Evolutionary conservation across 2,329 filamentous ascomycete species (phyloP).

Genomic region (Ophiognomonia clavigignenti-juglandacearum): DNA sequence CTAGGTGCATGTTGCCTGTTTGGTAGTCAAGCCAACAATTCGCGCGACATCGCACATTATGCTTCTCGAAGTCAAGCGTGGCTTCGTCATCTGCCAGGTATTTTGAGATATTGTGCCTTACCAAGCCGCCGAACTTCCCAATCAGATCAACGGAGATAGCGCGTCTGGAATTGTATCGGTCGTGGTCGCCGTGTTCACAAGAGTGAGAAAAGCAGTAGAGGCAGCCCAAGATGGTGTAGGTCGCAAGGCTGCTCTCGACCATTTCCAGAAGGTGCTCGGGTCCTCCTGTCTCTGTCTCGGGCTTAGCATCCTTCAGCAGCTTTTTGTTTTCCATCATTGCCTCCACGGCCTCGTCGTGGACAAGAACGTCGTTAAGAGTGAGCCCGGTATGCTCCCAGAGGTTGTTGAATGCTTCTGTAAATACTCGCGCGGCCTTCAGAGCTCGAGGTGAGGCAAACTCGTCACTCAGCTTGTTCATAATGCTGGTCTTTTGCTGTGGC

Average conservation of each 20-base stretch:
- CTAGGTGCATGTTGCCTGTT: conserved; percentile 25
- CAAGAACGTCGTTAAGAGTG: conserved; percentile 46
- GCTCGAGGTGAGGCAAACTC: conserved; percentile 37
- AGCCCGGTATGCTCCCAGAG: conserved; percentile 46
- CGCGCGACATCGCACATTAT: conserved; percentile 26
- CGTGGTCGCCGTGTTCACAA: conserved; percentile 58
- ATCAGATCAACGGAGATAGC: conserved; percentile 46
- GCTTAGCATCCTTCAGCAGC: conserved; percentile 41
- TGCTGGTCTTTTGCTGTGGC: conserved; percentile 49
- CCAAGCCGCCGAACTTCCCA: conserved; percentile 28
- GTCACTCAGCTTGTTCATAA: conserved; percentile 43
- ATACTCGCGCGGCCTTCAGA: conserved; percentile 40
- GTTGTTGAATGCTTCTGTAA: conserved; percentile 52
- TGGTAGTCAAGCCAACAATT: conserved; percentile 38
- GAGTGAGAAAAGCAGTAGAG: conserved; percentile 56
- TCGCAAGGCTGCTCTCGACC: conserved; percentile 46
- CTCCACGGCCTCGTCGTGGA: conserved; percentile 50
- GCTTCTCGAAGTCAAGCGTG: not conserved
- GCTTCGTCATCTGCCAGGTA: conserved; percentile 19
- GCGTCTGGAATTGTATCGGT: conserved; percentile 47
- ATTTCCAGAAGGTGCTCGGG: conserved; percentile 31
- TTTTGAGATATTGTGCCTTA: conserved; percentile 26
- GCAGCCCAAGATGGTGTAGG: conserved; percentile 51
- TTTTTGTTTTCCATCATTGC: conserved; percentile 50
- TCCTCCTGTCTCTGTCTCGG: conserved; percentile 29